A percentile compares a stretch with the other conserved stretches of the same genome.
Conservation (phyloP, 1,284 basidiomycete genomes). For the Pseudozyma pruni region DNA sequence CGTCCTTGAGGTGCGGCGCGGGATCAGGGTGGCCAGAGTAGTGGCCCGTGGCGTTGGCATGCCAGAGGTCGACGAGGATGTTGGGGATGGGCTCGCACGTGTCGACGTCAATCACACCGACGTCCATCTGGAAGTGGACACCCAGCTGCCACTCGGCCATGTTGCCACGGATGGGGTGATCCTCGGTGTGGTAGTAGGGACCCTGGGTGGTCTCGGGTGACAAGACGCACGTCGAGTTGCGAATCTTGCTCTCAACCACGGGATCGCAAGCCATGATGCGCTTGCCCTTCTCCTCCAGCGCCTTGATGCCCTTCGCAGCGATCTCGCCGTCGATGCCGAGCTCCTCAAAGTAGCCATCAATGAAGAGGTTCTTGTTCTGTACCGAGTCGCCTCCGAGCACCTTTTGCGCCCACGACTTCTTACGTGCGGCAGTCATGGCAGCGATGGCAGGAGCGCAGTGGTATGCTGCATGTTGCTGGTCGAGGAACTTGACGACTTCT, state of each 20-base stretch:
- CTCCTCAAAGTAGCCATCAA: conserved; percentile 65
- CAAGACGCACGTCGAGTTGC: conserved; percentile 68
- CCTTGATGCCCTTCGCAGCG: conserved; percentile 43
- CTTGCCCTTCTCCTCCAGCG: conserved; percentile 55
- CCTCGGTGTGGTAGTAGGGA: conserved; percentile 71
- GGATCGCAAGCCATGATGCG: conserved; percentile 65
- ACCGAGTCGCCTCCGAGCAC: conserved; percentile 59
- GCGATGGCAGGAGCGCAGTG: conserved; percentile 68
- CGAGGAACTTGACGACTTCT: conserved; percentile 62
- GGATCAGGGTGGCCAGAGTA: conserved; percentile 71
- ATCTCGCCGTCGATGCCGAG: conserved; percentile 46
- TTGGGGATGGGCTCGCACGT: conserved; percentile 77
- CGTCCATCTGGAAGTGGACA: conserved; percentile 73
- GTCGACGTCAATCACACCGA: conserved; percentile 79
- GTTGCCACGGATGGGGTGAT: conserved; percentile 72
- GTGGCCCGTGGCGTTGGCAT: conserved; percentile 66
- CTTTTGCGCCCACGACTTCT: conserved; percentile 60
- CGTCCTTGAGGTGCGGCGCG: conserved; percentile 66
- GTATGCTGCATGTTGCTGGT: conserved; percentile 66
- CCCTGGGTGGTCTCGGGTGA: conserved; percentile 70
- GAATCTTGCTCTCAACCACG: conserved; percentile 61
- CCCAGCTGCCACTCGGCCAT: conserved; percentile 73
- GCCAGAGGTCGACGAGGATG: conserved; percentile 79
- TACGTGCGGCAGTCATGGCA: conserved; percentile 66
- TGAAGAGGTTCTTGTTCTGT: conserved; percentile 66